Conservation (phyloP, 306 rosid genomes). For the Sindora glabra region DNA sequence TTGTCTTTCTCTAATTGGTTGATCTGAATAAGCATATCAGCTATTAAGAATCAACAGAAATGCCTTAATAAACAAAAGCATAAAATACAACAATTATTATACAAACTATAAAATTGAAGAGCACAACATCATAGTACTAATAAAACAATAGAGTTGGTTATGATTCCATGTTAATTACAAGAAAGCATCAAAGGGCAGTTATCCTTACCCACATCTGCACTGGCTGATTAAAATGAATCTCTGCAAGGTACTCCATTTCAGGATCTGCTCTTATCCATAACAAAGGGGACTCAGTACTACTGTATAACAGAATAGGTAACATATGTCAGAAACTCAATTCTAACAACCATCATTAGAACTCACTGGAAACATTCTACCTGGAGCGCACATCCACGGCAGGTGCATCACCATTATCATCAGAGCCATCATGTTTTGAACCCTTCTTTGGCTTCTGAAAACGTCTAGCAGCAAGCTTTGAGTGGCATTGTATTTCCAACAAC, state of each 20-base stretch:
- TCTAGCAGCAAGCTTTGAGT: constrained; percentile 86
- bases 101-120: neutral
- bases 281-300: constrained; percentile 83
- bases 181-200: constrained; percentile 1
- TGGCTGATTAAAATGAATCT: constrained; percentile 85
- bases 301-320: constrained; percentile 1
- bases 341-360: neutral
- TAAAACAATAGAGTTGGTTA: too few relatives aligned
- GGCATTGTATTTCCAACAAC: constrained; percentile 87
- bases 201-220: constrained; percentile 99
- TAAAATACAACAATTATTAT: neutral
- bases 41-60: constrained; percentile 23
- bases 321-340: constrained; percentile 8
- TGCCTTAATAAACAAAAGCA: neutral
- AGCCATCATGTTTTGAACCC: constrained; percentile 77
- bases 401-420: constrained; percentile 83
- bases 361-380: constrained; percentile 37
- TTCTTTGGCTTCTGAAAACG: constrained; percentile 89
- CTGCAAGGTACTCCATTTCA: constrained; percentile 96
- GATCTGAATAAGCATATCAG: constrained; percentile 48
- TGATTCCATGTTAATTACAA: neutral
- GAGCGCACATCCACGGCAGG: constrained; percentile 74
- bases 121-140: too few relatives aligned
- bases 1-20: constrained; percentile 96
- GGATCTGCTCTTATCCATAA: constrained; percentile 98